phyloP scores from a whole-genome alignment of 208 protist species.

The Strigomonas culicis region DNA sequence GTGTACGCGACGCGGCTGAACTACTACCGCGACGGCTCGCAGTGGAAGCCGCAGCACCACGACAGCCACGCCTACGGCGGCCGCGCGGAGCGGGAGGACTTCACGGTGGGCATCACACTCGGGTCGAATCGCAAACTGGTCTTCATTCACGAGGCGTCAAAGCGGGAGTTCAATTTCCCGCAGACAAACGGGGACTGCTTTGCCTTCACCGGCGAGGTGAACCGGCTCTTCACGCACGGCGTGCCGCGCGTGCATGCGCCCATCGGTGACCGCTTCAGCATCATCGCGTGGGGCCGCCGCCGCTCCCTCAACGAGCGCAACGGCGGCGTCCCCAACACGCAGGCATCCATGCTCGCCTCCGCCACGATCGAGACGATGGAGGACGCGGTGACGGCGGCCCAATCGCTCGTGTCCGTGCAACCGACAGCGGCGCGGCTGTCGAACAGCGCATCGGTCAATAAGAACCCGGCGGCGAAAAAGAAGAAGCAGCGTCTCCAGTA shows the following conservation, averaged over 20 bases:
- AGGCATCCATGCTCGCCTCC: constrained; percentile 13
- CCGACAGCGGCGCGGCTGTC: constrained; percentile 7
- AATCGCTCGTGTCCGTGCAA: constrained; percentile 46
- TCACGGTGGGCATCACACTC: constrained; percentile 90
- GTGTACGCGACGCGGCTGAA: constrained; percentile 91
- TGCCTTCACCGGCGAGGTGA: constrained; percentile 89
- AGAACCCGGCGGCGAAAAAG: constrained; percentile 26
- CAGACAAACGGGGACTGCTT: constrained; percentile 92
- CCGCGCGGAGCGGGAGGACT: constrained; percentile 72
- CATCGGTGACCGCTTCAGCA: constrained; percentile 81
- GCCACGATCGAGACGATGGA: constrained; percentile 48
- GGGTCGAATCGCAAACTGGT: constrained; percentile 75
- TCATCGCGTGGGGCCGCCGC: constrained; percentile 89
- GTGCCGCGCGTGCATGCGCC: constrained; percentile 73
- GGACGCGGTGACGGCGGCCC: constrained; percentile 56
- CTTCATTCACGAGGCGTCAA: constrained; percentile 87
- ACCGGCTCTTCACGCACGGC: constrained; percentile 86
- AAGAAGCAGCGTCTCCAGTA: constrained; percentile 85
- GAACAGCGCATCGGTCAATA: background rate
- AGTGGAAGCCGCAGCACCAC: constrained; percentile 94
- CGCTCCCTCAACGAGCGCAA: constrained; percentile 77
- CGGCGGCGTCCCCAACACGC: constrained; percentile 36
- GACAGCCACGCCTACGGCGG: constrained; percentile 92
- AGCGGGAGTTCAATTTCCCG: constrained; percentile 87
- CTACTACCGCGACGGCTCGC: constrained; percentile 87